These are phyloP conservation scores for Kickxella alabastrina DNA, from an alignment of 192 early-diverging fungal species.

Conservation along the genomic window DNA sequence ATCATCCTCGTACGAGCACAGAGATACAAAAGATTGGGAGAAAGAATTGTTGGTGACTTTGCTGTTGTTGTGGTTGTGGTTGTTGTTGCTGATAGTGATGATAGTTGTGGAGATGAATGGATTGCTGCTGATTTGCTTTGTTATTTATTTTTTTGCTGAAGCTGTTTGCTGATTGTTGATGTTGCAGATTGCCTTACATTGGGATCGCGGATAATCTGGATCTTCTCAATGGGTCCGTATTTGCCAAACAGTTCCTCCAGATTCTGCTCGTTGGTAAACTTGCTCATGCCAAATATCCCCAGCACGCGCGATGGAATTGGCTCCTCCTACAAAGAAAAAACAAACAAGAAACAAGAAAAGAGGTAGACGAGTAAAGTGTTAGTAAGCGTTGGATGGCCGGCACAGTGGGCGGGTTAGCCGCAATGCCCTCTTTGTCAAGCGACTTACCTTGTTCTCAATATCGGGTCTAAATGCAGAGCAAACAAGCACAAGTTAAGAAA, in stretches of 20 bases:
- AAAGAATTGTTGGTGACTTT: background rate
- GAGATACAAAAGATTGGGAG: background rate
- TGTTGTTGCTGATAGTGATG: constrained; percentile 8
- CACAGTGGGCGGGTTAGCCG: background rate
- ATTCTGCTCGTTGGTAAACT: constrained; percentile 38
- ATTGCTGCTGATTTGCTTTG: constrained; percentile 7
- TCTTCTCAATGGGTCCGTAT: constrained; percentile 30
- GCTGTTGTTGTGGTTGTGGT: background rate
- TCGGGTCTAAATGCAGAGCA: no score
- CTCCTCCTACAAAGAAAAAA: constrained; percentile 13
- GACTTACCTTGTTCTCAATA: background rate
- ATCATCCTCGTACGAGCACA: background rate
- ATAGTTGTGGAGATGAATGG: no score
- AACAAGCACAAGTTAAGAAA: no score
- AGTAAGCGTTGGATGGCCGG: background rate
- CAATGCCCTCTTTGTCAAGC: background rate
- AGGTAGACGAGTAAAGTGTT: background rate
- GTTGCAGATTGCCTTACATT: constrained; percentile 28
- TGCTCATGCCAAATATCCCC: constrained; percentile 53
- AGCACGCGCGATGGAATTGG: constrained; percentile 35
- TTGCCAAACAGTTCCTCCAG: constrained; percentile 34
- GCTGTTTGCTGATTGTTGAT: no score
- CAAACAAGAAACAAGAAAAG: background rate
- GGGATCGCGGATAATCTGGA: constrained; percentile 45
- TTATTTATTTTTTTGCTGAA: constrained; percentile 8